Percentiles rank a stretch among this genome's conserved stretches.
phyloP scores from a whole-genome alignment of 331 rosid genomes.

The Erythrophleum ivorense region DNA sequence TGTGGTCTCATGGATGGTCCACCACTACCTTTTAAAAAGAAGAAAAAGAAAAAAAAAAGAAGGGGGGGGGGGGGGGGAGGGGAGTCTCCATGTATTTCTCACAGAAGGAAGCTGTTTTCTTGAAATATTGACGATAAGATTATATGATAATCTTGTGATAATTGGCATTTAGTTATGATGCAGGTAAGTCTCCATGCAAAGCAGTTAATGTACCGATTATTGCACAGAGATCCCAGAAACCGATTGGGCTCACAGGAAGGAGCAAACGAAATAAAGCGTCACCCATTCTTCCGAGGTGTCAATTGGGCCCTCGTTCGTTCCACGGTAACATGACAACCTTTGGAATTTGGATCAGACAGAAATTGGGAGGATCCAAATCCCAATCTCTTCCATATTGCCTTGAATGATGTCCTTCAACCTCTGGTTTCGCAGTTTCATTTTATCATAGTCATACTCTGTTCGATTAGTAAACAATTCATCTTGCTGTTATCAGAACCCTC shows the following conservation, averaged over 20 bases:
- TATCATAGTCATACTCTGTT: not conserved
- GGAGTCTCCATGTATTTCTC: not conserved
- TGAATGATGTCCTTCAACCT: not conserved
- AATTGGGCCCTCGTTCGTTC: constrained; percentile 95
- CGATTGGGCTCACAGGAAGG: constrained; percentile 92
- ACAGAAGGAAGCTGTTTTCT: not conserved
- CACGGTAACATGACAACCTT: constrained; percentile 58
- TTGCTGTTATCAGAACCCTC: constrained; percentile 71
- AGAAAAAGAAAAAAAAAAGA: not conserved
- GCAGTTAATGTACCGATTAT: constrained; percentile 74
- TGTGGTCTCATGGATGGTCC: not conserved
- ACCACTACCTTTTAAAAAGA: not conserved
- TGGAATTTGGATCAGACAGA: not conserved
- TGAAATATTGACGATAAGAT: not conserved
- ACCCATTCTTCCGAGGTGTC: constrained; percentile 80
- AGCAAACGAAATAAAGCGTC: constrained; percentile 79
- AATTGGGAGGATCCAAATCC: too few species aligned
- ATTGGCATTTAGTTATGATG: constrained; percentile 33
- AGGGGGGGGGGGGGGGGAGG: too few species aligned
- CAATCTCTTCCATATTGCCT: not conserved
- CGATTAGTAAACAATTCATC: constrained; percentile 10
- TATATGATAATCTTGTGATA: constrained; percentile 15
- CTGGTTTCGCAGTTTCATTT: constrained; percentile 7
- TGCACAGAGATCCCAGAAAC: constrained; percentile 83
- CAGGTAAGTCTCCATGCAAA: constrained; percentile 84